Conservation (phyloP, 352 stramenopile species). For the Aphanomyces astaci region DNA sequence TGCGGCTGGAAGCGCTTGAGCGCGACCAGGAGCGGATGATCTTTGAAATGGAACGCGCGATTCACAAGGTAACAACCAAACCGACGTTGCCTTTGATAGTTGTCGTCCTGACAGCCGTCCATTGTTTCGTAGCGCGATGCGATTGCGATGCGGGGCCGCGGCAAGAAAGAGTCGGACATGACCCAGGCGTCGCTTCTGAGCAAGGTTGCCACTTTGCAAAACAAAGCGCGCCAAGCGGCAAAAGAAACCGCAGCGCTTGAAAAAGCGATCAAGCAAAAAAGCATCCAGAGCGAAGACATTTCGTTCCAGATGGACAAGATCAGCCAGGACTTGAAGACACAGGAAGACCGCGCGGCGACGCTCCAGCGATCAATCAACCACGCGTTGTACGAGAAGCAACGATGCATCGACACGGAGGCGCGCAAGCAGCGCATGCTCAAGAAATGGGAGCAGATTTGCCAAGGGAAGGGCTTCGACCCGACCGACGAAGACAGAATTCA, state of each 20-base stretch:
- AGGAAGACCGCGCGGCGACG: conserved; percentile 49
- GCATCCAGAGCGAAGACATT: conserved; percentile 56
- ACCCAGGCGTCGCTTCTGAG: conserved; percentile 80
- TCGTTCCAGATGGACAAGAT: conserved; percentile 73
- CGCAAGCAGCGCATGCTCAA: conserved; percentile 65
- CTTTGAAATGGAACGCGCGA: conserved; percentile 90
- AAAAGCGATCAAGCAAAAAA: conserved; percentile 51
- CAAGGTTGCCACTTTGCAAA: conserved; percentile 71
- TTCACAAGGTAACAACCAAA: conserved; percentile 59
- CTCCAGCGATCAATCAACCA: conserved; percentile 82
- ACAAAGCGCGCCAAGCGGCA: conserved; percentile 60
- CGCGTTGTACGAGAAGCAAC: conserved; percentile 87
- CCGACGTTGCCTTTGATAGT: background rate
- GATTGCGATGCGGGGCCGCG: conserved; percentile 83
- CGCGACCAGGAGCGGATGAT: conserved; percentile 90
- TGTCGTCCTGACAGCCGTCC: too few relatives aligned
- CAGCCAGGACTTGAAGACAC: conserved; percentile 64
- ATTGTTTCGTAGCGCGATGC: conserved; percentile 83
- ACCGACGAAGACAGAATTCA: conserved; percentile 40
- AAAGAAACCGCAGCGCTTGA: conserved; percentile 52
- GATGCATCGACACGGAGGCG: conserved; percentile 64
- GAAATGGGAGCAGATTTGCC: conserved; percentile 43
- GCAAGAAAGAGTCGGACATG: conserved; percentile 71
- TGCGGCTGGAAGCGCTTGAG: conserved; percentile 86
- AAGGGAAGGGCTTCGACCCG: conserved; percentile 56